Evolutionary conservation across 164 flowering plant genomes (phyloP), one percentile per base, ranked within the genome.

Genomic region (Piper betle): DNA sequence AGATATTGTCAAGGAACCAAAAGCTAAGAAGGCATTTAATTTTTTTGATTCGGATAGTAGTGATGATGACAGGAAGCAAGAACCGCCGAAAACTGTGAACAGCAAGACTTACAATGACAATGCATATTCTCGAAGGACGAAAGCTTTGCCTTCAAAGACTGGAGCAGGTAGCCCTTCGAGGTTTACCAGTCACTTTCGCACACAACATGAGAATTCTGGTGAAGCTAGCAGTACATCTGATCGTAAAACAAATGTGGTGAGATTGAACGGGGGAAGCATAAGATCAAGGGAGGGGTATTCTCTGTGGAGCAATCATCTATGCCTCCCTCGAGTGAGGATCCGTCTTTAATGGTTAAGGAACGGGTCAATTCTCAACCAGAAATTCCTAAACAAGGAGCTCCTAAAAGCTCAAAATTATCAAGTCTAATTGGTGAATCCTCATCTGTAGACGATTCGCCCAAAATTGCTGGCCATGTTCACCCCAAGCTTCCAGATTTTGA

Each of bases 401-500:
- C 8, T n/a, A 54, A 54, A 57, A 50, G 39, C 39, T 38, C 20
- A 43, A 71, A 69, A 48, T 54, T 71, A 37, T 52, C 81, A 15
- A 63, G 57, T 62, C 9, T 46, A 62, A 64, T 5, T 71, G 65
- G 19, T 54, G 67, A 62, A 18, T 56, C 72, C 55, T 61, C 72
- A 53, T 62, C 75, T 3, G 76, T 62, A 57, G 85, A 77, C 69
- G 73, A 71, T 39, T 69, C 76, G 40, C 38, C 18, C 19, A 74
- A 77, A 70, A 74, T 61, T 63, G 77, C 88, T 4, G 70, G 84
- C 65, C 99, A 93, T 73, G 97, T 93, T 69, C 99, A 93, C 67
- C 99, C 99, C 40, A 93, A 88, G 77, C 90, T 90, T 66, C 99
- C 99, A 0, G 99, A 93, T 57, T 88, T 73, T 52, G 95, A 93